Evolutionary conservation across 352 stramenopile species (phyloP), one percentile per base, ranked within the genome.

Genomic region (Plasmopara viticola): DNA sequence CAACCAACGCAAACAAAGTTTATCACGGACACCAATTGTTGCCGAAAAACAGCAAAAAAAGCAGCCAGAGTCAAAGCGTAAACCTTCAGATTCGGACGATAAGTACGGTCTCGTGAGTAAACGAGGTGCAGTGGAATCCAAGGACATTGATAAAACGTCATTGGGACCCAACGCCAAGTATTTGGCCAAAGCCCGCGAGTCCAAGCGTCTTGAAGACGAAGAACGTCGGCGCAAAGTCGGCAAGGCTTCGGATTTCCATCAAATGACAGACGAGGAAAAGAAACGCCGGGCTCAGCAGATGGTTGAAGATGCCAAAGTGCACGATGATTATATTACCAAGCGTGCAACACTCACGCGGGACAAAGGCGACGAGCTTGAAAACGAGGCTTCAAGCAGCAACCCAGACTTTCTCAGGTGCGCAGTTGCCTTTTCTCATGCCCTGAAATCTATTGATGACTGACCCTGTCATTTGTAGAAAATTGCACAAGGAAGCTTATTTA

Each of bases 131-230:
- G 72, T 78, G 14, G 66, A 86, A 58, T 84, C 67, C 34, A 84
- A 82, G 34, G 66, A 94, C 41, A 60, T 94, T 9, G 82, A 94
- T 62, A 84, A 65, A 50, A 64, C 76, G 9, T 87, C 79, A 6
- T 64, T 94, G 4, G 82, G 84, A n/a, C 84, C 84, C 0, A 92
- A 85, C 44, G 68, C 64, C 1, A 91, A 90, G 55, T 83, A 86
- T 17, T 42, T 94, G 6, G 78, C 71, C 28, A 80, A 86, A 42
- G 82, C 81, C 18, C 74, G 78, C 35, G 78, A 91, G 39, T 75
- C 73, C 8, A 81, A 82, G 40, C 72, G 73, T 0, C 64, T 75
- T 13, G 79, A 90, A 15, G 78, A 90, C 53, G 75, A 85, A 48
- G 82, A 88, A 10, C 66, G 80, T n/a, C 68, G 57, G 5, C 72